These are phyloP conservation scores for Acanthamoeba triangularis DNA, from an alignment of 208 protist species.

Conservation along the genomic window DNA sequence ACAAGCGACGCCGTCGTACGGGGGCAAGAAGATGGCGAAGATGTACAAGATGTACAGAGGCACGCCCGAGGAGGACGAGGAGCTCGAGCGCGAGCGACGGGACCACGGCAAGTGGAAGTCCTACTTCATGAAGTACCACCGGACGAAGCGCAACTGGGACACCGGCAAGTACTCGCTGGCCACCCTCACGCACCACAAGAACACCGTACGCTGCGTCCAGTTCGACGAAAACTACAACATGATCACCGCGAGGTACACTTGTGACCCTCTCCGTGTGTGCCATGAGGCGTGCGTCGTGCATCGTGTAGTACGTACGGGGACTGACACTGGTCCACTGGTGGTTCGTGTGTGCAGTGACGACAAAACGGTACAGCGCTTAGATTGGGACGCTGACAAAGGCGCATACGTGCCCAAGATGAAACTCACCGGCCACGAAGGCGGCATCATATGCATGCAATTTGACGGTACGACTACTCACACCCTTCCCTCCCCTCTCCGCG, in stretches of 20 bases:
- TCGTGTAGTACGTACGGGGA: background rate
- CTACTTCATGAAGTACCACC: constrained; percentile 42
- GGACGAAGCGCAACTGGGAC: constrained; percentile 6
- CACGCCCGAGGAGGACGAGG: background rate
- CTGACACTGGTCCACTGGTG: background rate
- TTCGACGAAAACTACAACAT: constrained; percentile 43
- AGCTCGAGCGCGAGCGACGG: background rate
- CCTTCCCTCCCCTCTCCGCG: background rate
- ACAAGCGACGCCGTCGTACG: background rate
- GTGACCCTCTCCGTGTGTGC: background rate
- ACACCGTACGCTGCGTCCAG: constrained; percentile 29
- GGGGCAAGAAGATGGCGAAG: background rate
- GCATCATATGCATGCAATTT: constrained; percentile 42
- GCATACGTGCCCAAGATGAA: constrained; percentile 31
- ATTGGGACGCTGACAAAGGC: constrained; percentile 20
- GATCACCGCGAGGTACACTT: background rate
- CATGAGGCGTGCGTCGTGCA: background rate
- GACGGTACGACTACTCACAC: background rate
- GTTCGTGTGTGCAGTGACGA: background rate
- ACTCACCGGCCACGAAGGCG: constrained; percentile 4
- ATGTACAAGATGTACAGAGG: background rate
- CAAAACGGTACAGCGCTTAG: background rate
- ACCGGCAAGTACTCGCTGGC: background rate
- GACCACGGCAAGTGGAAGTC: constrained; percentile 34
- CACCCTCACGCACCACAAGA: background rate